These are phyloP conservation scores for Naematelia encephala DNA, from an alignment of 768 basidiomycete genomes.

Conservation along the genomic window DNA sequence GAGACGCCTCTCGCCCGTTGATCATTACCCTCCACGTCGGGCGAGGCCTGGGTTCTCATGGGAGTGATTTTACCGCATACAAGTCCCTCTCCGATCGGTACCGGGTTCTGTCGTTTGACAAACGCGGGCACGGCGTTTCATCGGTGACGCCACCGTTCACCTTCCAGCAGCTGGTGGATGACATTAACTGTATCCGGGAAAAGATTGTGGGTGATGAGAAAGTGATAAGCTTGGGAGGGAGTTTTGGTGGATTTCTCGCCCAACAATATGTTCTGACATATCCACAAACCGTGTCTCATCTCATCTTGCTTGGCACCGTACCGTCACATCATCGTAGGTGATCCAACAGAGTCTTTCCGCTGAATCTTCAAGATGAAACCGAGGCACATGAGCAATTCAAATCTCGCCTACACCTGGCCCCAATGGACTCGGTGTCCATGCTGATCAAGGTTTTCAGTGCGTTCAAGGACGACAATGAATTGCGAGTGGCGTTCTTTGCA, in stretches of 20 bases:
- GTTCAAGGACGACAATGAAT: slow-evolving; percentile 25
- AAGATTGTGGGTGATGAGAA: slow-evolving; percentile 10
- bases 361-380: slow-evolving; percentile 20
- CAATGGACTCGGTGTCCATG: slow-evolving; percentile 21
- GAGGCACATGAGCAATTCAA: slow-evolving; percentile 19
- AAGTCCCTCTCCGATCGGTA: slow-evolving; percentile 3
- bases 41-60: slow-evolving; percentile 26
- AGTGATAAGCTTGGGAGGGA: slow-evolving; percentile 22
- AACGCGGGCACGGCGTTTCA: slow-evolving; percentile 21
- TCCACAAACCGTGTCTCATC: slow-evolving; percentile 9
- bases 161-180: slow-evolving; percentile 17
- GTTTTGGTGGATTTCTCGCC: slow-evolving; percentile 18
- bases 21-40: slow-evolving; percentile 28
- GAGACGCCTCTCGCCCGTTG: slow-evolving; percentile 8
- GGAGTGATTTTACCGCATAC: slow-evolving; percentile 17
- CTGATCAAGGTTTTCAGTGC: slow-evolving; percentile 16
- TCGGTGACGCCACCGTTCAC: slow-evolving; percentile 17
- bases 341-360: too few species aligned
- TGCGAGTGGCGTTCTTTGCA: slow-evolving; percentile 22
- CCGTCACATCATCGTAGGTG: slow-evolving; percentile 26
- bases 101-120: slow-evolving; percentile 18
- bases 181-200: slow-evolving; percentile 12
- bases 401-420: slow-evolving; percentile 5
- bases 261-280: slow-evolving; percentile 23
- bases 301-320: slow-evolving; percentile 20